Base-by-base conservation (phyloP, 176 grass and related monocot species). In the Zea mays region DNA sequence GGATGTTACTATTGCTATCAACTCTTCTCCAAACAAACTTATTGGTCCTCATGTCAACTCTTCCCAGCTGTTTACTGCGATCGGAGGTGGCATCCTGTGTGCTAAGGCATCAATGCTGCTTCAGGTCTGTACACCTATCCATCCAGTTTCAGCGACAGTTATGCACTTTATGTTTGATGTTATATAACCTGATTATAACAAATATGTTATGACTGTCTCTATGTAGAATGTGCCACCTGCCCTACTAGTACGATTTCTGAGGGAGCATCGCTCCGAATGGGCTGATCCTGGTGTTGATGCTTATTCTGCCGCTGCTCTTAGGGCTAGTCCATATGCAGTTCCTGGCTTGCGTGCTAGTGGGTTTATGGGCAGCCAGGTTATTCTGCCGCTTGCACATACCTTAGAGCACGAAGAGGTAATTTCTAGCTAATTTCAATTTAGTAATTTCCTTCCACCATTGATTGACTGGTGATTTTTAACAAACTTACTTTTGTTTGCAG, bases 71-170 rank as follows among this genome's bases (percentile, higher is more conserved):
- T 88, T 96, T 44, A 84, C 90, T 58, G 49, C 76, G 0, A 82
- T 92, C 57, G 88, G 92, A 15, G 86, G 92, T 63, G 96, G 96
- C 16, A 79, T 99, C 48, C 80, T 99, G 69, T 99, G 96, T 85
- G 96, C 96, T 50, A 99, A 99, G 86, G 96, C 96, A 17, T 99
- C 96, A 62, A 96, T 99, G 96, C 79, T 99, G 40, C 83, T 99
- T 41, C 96, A 96, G 96, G 96, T 99, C 66, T 67, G 67, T 80
- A 73, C 66, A 75, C 21, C 39, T 33, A 40, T 8, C 12, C 27
- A 7, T 72, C n/a, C 40, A 69, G 5, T 69, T 63, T 59, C 65
- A 58, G 27, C 46, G 76, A 57, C 13, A 10, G 42, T 60, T 67
- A 50, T 67, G 47, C 2, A 57, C n/a, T 57, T 56, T 27, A 27